Evolutionary conservation across 805 yeast species (phyloP).

Genomic region (Yarrowia sp.): DNA sequence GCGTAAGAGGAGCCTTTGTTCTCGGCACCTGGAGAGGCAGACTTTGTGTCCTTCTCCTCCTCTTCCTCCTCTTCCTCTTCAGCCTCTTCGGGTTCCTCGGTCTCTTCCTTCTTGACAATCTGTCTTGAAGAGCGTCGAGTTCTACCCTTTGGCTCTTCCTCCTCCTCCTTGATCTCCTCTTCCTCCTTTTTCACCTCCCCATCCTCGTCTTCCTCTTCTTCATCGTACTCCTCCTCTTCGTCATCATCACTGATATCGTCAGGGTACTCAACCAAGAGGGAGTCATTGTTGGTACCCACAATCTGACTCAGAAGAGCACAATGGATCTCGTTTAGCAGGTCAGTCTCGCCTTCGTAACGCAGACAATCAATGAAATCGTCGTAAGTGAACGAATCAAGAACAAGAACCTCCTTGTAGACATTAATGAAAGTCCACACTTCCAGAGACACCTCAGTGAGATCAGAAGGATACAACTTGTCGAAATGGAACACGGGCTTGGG

Average conservation of each 20-base stretch:
- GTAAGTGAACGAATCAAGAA: slow-evolving; percentile 76
- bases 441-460: slow-evolving; percentile 50
- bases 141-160: slow-evolving; percentile 46
- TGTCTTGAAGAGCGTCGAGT: slow-evolving; percentile 41
- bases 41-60: slow-evolving; percentile 41
- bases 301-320: slow-evolving; percentile 67
- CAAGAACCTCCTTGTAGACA: slow-evolving; percentile 67
- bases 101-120: slow-evolving; percentile 19
- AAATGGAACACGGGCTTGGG: slow-evolving; percentile 39
- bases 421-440: slow-evolving; percentile 81
- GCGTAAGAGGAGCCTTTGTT: slow-evolving; percentile 45
- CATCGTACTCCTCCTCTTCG: slow-evolving; percentile 46
- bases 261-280: slow-evolving; percentile 50
- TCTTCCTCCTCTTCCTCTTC: slow-evolving; percentile 46
- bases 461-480: slow-evolving; percentile 31
- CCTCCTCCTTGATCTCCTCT: slow-evolving; percentile 43
- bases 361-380: slow-evolving; percentile 74
- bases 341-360: slow-evolving; percentile 57
- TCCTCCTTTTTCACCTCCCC: slow-evolving; percentile 45
- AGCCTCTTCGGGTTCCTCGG: slow-evolving; percentile 46
- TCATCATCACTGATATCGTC: slow-evolving; percentile 45
- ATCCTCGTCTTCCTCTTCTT: slow-evolving; percentile 46
- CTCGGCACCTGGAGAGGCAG: slow-evolving; percentile 44
- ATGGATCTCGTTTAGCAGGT: slow-evolving; percentile 68
- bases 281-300: slow-evolving; percentile 56